Percentiles rank a stretch among this genome's conserved stretches.
These are phyloP conservation scores for Saitozyma podzolica DNA, from an alignment of 768 basidiomycete species.

Conservation along the genomic window DNA sequence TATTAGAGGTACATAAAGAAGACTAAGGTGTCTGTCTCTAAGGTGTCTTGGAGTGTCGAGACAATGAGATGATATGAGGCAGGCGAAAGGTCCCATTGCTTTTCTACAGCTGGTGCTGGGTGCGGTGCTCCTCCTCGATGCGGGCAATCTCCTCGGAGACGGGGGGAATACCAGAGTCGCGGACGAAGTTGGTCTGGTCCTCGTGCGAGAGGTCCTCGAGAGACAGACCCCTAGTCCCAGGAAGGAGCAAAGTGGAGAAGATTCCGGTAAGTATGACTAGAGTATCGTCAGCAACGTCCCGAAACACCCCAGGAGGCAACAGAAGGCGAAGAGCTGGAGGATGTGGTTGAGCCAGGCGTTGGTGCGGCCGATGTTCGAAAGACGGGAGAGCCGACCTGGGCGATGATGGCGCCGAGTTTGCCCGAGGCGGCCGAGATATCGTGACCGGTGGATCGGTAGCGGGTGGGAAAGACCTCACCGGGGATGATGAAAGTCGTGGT, in stretches of 20 bases:
- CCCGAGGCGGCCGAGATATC: constrained; percentile 52
- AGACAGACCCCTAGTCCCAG: constrained; percentile 49
- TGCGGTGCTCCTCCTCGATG: no score
- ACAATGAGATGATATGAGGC: no score
- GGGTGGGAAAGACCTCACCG: constrained; percentile 54
- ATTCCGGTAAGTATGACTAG: constrained; percentile 52
- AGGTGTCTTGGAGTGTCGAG: no score
- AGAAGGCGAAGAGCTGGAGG: constrained; percentile 50
- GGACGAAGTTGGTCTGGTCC: constrained; percentile 22
- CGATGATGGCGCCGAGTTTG: constrained; percentile 54
- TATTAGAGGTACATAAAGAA: no score
- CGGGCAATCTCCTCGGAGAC: no score
- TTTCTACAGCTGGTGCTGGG: no score
- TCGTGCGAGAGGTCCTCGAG: constrained; percentile 26
- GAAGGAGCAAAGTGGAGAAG: constrained; percentile 50
- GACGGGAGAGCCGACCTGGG: constrained; percentile 52
- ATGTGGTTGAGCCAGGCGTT: constrained; percentile 49
- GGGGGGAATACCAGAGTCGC: neutral
- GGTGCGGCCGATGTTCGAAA: constrained; percentile 49
- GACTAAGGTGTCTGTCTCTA: no score
- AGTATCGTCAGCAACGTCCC: no score
- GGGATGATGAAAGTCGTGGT: constrained; percentile 39
- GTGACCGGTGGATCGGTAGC: constrained; percentile 53
- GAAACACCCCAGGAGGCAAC: no score
- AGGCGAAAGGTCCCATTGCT: no score